Base-by-base conservation (phyloP, 371 early-diverging fungal genomes). In the Mortierella sp. region DNA sequence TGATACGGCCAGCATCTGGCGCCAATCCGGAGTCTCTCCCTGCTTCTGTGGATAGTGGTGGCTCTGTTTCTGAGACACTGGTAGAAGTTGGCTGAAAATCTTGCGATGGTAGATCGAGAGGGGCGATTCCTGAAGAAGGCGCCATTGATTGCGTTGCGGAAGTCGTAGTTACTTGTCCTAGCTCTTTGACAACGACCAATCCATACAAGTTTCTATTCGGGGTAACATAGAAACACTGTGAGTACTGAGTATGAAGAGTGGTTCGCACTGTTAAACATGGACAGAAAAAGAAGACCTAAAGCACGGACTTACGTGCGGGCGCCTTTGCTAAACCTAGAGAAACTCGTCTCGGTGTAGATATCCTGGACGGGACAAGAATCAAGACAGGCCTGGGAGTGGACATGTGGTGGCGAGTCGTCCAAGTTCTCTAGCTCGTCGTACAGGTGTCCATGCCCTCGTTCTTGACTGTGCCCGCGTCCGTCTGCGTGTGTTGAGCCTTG, bases 301-400 rank as follows among this genome's bases (percentile, higher is more conserved):
- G 11, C 41, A 24, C 35, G 11, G n/a, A 24, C 82, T 38, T 86
- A 86, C 86, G 86, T 82, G 72, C 86, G 76, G 3, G 82, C 82
- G 41, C 86, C 86, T 58, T 60, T 79, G 46, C 75, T 75, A 77
- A 86, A 86, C n/a, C 82, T 82, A 14, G 75, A 78, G 38, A 60
- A 86, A 11, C 72, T 70, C 29, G 75, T 48, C 56, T 86, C 86
- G 5, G 86, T 86, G 41, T 86, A 86, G 41, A 82, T 71, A 41
- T 86, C 86, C 70, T 86, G 86, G 24, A 82, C 86, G 16, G 86
- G 86, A 70, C 86, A 86, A 27, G 80, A 82, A 46, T 86, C 86
- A 12, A 70, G 75, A 70, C 86, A 86, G 4, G 75, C 55, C 41
- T 86, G 79, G 4, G 86, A 79, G 55, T 86, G 86, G 4, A 86